Evolutionary conservation across 495 filamentous ascomycete genomes (phyloP).

Genomic region (Rostrohypoxylon terebratum): DNA sequence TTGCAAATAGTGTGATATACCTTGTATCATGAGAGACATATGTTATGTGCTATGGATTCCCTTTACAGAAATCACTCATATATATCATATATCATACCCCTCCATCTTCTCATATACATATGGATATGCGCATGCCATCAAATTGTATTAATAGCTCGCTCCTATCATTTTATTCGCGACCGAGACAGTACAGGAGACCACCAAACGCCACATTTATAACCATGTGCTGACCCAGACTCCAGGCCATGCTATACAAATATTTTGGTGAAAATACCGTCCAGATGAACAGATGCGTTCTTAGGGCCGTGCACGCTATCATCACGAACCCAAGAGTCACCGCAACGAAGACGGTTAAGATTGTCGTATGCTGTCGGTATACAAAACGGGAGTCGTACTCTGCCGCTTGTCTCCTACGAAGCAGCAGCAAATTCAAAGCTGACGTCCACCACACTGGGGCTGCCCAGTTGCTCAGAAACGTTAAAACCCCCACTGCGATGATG

Average conservation of each 20-base stretch:
- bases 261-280: conserved; percentile 99
- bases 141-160: neutral
- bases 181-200: conserved; percentile 67
- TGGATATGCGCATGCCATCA: neutral
- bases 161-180: conserved; percentile 39
- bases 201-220: conserved; percentile 71
- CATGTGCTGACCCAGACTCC: conserved; percentile 85
- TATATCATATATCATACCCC: too few species aligned
- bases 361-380: conserved; percentile 61
- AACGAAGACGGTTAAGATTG: conserved; percentile 74
- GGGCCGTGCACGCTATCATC: conserved; percentile 86
- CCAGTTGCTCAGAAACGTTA: conserved; percentile 94
- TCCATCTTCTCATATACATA: neutral
- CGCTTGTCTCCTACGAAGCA: conserved; percentile 50
- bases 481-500: conserved; percentile 73
- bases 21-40: too few species aligned
- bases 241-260: conserved; percentile 90
- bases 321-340: conserved; percentile 72
- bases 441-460: conserved; percentile 90
- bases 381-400: conserved; percentile 1
- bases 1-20: too few species aligned
- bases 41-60: too few species aligned
- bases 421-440: conserved; percentile 67
- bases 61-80: too few species aligned
- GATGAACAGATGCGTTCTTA: conserved; percentile 94